phyloP scores from a whole-genome alignment of 2,329 filamentous ascomycete genomes.

The Huntiella decipiens region DNA sequence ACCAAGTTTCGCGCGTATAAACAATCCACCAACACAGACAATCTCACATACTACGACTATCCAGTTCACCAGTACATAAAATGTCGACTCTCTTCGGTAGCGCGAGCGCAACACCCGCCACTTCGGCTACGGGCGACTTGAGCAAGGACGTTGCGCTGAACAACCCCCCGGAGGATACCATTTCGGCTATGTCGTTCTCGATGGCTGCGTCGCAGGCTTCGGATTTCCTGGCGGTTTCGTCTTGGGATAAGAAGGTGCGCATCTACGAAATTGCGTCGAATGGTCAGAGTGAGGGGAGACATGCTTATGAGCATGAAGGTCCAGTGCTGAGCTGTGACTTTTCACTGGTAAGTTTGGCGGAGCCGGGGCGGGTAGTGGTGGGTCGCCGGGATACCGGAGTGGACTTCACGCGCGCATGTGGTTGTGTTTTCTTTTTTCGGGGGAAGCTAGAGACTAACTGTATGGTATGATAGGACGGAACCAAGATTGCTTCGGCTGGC shows the following conservation, averaged over 20 bases:
- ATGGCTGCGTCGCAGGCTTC: conserved; percentile 33
- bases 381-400: too few relatives aligned
- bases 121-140: conserved; percentile 66
- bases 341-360: conserved; percentile 48
- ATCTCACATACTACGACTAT: too few relatives aligned
- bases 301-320: conserved; percentile 67
- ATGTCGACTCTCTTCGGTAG: conserved; percentile 49
- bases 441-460: too few relatives aligned
- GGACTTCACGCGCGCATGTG: too few relatives aligned
- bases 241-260: conserved; percentile 95
- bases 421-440: too few relatives aligned
- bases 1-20: too few relatives aligned
- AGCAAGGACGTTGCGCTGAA: conserved; percentile 69
- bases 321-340: conserved; percentile 75
- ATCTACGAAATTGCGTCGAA: conserved; percentile 77
- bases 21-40: too few relatives aligned
- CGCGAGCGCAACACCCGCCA: conserved; percentile 31
- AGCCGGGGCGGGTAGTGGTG: neutral
- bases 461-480: conserved; percentile 49
- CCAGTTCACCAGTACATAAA: conserved; percentile 13
- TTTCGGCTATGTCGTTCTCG: conserved; percentile 74
- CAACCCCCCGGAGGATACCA: conserved; percentile 68
- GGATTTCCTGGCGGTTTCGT: conserved; percentile 75
- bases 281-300: conserved; percentile 68
- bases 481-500: conserved; percentile 69